phyloP scores from a whole-genome alignment of 2,329 filamentous ascomycete species.

The Colletotrichum paranaense region DNA sequence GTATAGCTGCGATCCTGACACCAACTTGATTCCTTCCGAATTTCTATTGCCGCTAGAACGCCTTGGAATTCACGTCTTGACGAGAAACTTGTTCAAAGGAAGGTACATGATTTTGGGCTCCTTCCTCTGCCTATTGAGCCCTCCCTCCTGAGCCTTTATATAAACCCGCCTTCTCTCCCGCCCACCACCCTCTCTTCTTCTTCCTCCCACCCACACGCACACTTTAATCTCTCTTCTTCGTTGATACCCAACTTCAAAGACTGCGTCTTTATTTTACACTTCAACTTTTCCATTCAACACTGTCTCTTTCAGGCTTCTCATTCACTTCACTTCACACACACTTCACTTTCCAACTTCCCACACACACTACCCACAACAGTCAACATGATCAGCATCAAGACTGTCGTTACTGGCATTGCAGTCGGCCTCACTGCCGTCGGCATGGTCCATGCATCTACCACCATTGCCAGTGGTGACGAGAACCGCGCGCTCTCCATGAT shows the following conservation, averaged over 20 bases:
- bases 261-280: no score
- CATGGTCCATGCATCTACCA: background rate
- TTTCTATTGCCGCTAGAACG: background rate
- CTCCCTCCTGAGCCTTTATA: background rate
- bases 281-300: background rate
- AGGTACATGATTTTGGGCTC: background rate
- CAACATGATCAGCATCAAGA: background rate
- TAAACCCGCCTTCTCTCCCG: background rate
- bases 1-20: background rate
- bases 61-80: background rate
- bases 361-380: background rate
- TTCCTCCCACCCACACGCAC: background rate
- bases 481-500: background rate
- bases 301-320: background rate
- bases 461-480: background rate
- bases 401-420: background rate
- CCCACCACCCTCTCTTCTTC: background rate
- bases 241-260: background rate
- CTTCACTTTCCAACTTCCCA: background rate
- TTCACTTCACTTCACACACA: background rate
- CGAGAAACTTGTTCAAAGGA: background rate
- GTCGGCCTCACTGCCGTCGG: background rate
- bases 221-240: background rate
- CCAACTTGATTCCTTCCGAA: background rate
- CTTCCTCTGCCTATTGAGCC: background rate